phyloP scores from a whole-genome alignment of 768 basidiomycete species.

The Psilocybe cyanescens region DNA sequence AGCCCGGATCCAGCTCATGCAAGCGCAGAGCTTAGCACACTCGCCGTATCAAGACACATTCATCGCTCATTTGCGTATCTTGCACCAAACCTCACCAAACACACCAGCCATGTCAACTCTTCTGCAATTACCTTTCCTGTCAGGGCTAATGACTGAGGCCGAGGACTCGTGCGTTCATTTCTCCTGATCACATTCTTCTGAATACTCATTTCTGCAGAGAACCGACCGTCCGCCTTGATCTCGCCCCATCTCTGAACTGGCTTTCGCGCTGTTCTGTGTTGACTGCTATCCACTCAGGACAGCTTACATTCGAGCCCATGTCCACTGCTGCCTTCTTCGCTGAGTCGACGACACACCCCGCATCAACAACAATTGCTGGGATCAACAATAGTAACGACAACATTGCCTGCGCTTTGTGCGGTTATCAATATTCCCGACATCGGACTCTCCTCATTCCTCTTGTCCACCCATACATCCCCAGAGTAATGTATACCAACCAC shows the following conservation, averaged over 20 bases:
- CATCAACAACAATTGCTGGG: conserved; percentile 48
- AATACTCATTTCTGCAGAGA: conserved; percentile 55
- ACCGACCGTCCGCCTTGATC: conserved; percentile 88
- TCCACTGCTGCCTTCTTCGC: conserved; percentile 61
- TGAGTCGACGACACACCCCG: conserved; percentile 46
- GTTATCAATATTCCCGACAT: conserved; percentile 52
- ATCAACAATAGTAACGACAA: conserved; percentile 46
- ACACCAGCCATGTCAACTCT: conserved; percentile 76
- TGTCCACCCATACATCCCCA: conserved; percentile 38
- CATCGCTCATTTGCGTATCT: conserved; percentile 71
- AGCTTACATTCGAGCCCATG: conserved; percentile 88
- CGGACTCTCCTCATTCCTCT: conserved; percentile 29
- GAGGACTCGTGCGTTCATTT: conserved; percentile 81
- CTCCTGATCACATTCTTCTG: conserved; percentile 5
- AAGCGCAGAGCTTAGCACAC: conserved; percentile 76
- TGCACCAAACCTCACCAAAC: conserved; percentile 63
- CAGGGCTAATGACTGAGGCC: conserved; percentile 65
- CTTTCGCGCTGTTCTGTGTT: conserved; percentile 85
- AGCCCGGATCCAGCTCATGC: conserved; percentile 75
- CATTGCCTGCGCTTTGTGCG: conserved; percentile 83
- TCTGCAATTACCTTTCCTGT: conserved; percentile 77
- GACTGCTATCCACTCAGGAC: conserved; percentile 84
- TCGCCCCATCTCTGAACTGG: conserved; percentile 95
- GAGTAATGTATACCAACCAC: conserved; percentile 30
- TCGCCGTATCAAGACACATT: conserved; percentile 85